phyloP scores from a whole-genome alignment of 2,329 filamentous ascomycete genomes.

The Macroventuria anomochaeta region DNA sequence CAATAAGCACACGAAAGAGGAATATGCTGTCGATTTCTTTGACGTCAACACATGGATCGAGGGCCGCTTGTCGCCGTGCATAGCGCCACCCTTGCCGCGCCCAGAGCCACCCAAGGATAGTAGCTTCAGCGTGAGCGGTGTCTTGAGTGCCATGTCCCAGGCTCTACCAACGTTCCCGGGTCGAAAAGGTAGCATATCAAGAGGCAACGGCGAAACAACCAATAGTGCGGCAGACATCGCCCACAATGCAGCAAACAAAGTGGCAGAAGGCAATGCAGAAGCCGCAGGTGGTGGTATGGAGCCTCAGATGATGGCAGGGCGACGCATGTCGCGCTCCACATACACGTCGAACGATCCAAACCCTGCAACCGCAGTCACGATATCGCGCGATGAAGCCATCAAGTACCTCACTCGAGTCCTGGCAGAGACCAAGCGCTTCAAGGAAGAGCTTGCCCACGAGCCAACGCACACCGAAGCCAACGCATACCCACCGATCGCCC shows the following conservation, averaged over 20 bases:
- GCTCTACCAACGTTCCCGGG: constrained; percentile 50
- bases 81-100: constrained; percentile 70
- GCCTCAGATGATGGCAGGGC: constrained; percentile 55
- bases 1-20: constrained; percentile 78
- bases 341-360: constrained; percentile 30
- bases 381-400: constrained; percentile 62
- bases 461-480: constrained; percentile 68
- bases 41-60: constrained; percentile 79
- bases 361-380: constrained; percentile 55
- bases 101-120: constrained; percentile 46
- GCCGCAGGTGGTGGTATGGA: constrained; percentile 49
- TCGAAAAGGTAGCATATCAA: constrained; percentile 48
- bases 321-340: constrained; percentile 29
- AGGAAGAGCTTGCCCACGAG: constrained; percentile 71
- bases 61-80: constrained; percentile 78
- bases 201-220: constrained; percentile 22
- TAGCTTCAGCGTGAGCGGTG: constrained; percentile 51
- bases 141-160: constrained; percentile 57
- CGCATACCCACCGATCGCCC: constrained; percentile 77
- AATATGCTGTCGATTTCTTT: constrained; percentile 86
- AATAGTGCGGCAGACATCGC: constrained; percentile 27
- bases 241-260: constrained; percentile 35
- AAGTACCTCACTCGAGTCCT: constrained; percentile 79
- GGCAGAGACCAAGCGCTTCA: constrained; percentile 74
- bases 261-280: constrained; percentile 38